Evolutionary conservation across 768 basidiomycete genomes (phyloP), one percentile per base, ranked within the genome.

Genomic region (Trametes gibbosa): DNA sequence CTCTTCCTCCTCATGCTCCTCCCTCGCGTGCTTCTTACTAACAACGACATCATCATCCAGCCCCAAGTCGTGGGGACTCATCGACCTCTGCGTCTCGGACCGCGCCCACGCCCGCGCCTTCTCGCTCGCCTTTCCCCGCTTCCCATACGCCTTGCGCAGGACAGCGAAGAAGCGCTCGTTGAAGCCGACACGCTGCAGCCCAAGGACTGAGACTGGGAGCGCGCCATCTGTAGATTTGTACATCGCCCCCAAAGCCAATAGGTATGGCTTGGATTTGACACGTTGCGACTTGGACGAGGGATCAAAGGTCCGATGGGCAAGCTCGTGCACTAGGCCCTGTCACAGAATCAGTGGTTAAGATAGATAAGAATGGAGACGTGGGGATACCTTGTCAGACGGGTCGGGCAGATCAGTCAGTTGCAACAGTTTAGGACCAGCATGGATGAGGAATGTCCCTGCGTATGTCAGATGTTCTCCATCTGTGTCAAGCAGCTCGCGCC

Each of bases 121-220:
- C 5, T 37, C 54, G 5, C 32, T 21, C 27, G n/a, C n/a, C 37
- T 48, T 56, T 17, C 50, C 52, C 17, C 57, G 56, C 46, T 58
- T 49, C 23, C 40, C 35, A 27, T 45, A 53, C 25, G 56, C 61
- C 37, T 41, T 35, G 9, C 41, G 19, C 19, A 61, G 50, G 35
- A 61, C 49, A 2, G 32, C 16, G 37, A 50, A 49, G 25, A 62
- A 53, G 35, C 25, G 45, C 12, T 53, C 47, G 46, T 62, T 62
- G 52, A 54, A 62, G 9, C 61, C 61, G 25, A 62, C 52, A 24
- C 61, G 57, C 42, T 62, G 61, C 32, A 62, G 34, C 21, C 61
- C 61, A 8, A 62, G 48, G 10, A 62, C 27, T 17, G 40, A 52
- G 12, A 55, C 41, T 0, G 52, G 32, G 21, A 48, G 35, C 10